Percentiles rank a stretch among this genome's conserved stretches.
These are phyloP conservation scores for Neltuma alba DNA, from an alignment of 306 rosid species.

Conservation along the genomic window DNA sequence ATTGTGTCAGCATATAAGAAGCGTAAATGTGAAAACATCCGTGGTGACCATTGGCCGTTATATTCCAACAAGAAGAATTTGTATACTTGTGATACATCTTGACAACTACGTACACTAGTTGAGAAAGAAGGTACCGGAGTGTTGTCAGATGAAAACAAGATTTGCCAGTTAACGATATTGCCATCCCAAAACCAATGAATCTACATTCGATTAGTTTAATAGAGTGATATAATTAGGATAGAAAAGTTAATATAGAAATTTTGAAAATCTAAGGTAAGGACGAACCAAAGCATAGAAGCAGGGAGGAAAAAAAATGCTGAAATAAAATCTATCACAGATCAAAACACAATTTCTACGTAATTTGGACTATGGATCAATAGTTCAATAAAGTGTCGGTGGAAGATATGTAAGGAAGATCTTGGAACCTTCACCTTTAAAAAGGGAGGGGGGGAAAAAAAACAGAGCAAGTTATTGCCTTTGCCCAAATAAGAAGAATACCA, in stretches of 20 bases:
- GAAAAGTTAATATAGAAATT: constrained; percentile 10
- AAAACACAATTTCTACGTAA: neutral
- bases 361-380: neutral
- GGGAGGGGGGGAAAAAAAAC: no score
- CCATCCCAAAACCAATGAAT: neutral
- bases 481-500: neutral
- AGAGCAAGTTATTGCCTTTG: no score
- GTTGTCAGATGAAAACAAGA: constrained; percentile 15
- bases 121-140: neutral
- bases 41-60: constrained; percentile 6
- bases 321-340: neutral
- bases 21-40: constrained; percentile 19
- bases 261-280: neutral
- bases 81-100: neutral
- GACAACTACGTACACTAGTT: neutral
- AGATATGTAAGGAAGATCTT: neutral
- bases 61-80: constrained; percentile 2
- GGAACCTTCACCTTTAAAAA: constrained; percentile 2
- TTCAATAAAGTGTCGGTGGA: neutral
- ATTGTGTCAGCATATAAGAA: constrained; percentile 12
- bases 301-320: neutral
- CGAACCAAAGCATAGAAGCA: neutral
- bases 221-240: constrained; percentile 4
- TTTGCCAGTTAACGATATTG: neutral
- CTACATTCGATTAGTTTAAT: constrained; percentile 28